A percentile compares a stretch with the other conserved stretches of the same genome.
Conservation (phyloP, 2,329 filamentous ascomycete genomes). For the Neopestalotiopsis sp. region DNA sequence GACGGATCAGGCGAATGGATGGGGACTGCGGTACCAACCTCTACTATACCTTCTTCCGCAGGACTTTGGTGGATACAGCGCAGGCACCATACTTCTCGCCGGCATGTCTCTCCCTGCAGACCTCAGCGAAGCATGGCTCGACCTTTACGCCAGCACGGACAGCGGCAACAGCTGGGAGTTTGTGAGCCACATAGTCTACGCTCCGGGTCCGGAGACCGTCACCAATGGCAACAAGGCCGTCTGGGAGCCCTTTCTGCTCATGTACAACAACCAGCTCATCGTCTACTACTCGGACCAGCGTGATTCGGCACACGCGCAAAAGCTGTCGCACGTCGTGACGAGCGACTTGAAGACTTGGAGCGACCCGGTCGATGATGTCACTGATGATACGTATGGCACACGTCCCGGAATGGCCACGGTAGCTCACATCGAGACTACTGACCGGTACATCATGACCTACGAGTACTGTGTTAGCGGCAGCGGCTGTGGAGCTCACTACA, state of each 20-base stretch:
- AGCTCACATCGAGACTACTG: conserved; percentile 59
- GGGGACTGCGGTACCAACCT: conserved; percentile 73
- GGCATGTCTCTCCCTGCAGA: conserved; percentile 66
- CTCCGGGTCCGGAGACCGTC: conserved; percentile 65
- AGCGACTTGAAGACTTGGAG: conserved; percentile 66
- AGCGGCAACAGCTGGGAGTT: conserved; percentile 69
- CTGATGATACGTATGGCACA: conserved; percentile 47
- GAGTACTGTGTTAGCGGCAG: conserved; percentile 35
- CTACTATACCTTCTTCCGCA: conserved; percentile 69
- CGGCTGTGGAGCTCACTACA: conserved; percentile 32
- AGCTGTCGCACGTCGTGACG: conserved; percentile 68
- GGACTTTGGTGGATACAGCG: conserved; percentile 60
- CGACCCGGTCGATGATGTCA: conserved; percentile 65
- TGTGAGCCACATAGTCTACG: conserved; percentile 64
- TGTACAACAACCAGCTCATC: conserved; percentile 65
- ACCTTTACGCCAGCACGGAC: conserved; percentile 71
- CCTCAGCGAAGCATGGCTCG: conserved; percentile 69
- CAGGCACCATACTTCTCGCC: conserved; percentile 67
- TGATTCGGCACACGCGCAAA: conserved; percentile 69
- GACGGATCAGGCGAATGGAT: conserved; percentile 66
- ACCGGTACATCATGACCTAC: conserved; percentile 60
- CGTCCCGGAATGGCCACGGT: conserved; percentile 51
- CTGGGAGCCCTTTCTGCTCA: conserved; percentile 72
- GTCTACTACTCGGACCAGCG: conserved; percentile 77
- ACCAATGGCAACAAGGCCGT: conserved; percentile 62